Base-by-base conservation (phyloP, 129 eudicot species). In the Apium graveolens region DNA sequence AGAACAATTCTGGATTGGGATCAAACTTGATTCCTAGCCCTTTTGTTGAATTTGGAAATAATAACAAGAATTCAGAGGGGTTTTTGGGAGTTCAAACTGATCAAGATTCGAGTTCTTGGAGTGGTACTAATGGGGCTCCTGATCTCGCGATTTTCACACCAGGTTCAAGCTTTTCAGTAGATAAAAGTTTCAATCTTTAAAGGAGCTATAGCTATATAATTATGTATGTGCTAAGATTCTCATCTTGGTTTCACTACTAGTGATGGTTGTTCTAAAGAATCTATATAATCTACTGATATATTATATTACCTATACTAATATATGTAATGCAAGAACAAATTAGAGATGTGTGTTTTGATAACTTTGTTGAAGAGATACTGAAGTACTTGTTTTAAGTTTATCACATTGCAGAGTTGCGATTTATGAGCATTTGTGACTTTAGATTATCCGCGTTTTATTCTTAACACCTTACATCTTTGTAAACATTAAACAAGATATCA, bases 91-190 rank as follows among this genome's bases (percentile, higher is more conserved):
- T 68, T 60, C 80, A 80, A 34, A 82, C 82, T 55, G 86, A 76
- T 39, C 86, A 69, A 37, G 85, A 79, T 34, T 60, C 80, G 53
- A 76, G 81, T 65, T 78, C 87, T 69, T 85, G 91, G 86, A 77
- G 49, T 60, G 80, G 81, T 5, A 78, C 83, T 32, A 76, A 81
- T 74, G 92, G 84, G 24, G 88, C 91, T 91, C 86, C 95, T 79
- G 92, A 86, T 85, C 94, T 91, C 78, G 86, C 97, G 7, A 86
- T 89, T 60, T 84, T 85, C 87, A 86, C 89, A 26, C 94, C 95
- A 80, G 95, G 92, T 75, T 89, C 92, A 35, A 89, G 70, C 43
- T 91, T 66, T 89, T 78, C 89, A 75, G 78, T 87, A 77, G 71
- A 62, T 74, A 51, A 73, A 69, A 78, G 34, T 17, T 32, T 5